Evolutionary conservation across 2,329 filamentous ascomycete species (phyloP).

Genomic region (Colletotrichum acutatum): DNA sequence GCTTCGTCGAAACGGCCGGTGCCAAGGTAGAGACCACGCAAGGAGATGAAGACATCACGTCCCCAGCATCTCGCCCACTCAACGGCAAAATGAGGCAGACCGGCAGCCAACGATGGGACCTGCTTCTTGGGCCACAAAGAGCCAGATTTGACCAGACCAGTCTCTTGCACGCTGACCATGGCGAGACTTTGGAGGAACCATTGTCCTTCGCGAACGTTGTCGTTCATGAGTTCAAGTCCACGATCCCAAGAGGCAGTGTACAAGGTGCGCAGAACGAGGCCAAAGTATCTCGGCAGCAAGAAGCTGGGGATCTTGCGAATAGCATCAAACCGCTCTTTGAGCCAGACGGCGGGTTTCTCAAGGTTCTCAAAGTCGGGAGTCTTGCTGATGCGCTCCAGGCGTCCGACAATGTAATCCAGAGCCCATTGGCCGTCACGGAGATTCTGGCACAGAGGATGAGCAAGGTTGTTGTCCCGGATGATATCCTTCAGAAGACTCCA

Average conservation of each 20-base stretch:
- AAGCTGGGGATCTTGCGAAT: slow-evolving; percentile 89
- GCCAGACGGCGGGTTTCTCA: slow-evolving; percentile 76
- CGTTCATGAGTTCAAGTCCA: slow-evolving; percentile 81
- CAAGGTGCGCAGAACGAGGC: slow-evolving; percentile 85
- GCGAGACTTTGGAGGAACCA: slow-evolving; percentile 89
- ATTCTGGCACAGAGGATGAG: slow-evolving; percentile 93
- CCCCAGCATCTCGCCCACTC: slow-evolving; percentile 98
- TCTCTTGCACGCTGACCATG: slow-evolving; percentile 92
- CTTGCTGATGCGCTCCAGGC: slow-evolving; percentile 78
- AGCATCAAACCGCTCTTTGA: slow-evolving; percentile 86
- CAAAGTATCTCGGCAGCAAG: slow-evolving; percentile 92
- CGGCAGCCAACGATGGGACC: slow-evolving; percentile 90
- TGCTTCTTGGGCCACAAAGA: slow-evolving; percentile 88
- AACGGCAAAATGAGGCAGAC: slow-evolving; percentile 91
- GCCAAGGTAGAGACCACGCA: slow-evolving; percentile 89
- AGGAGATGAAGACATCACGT: slow-evolving; percentile 94
- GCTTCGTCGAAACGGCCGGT: slow-evolving; percentile 91
- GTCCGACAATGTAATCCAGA: slow-evolving; percentile 84
- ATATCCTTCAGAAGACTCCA: slow-evolving; percentile 91
- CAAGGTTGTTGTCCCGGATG: slow-evolving; percentile 88
- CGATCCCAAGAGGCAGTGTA: slow-evolving; percentile 86
- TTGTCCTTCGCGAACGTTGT: slow-evolving; percentile 82
- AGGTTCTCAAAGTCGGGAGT: slow-evolving; percentile 72
- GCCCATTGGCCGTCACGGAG: slow-evolving; percentile 93
- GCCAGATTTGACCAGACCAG: slow-evolving; percentile 87